Percentiles rank a stretch among this genome's conserved stretches.
phyloP scores from a whole-genome alignment of 805 yeast species.

The Hanseniaspora taiwanica region DNA sequence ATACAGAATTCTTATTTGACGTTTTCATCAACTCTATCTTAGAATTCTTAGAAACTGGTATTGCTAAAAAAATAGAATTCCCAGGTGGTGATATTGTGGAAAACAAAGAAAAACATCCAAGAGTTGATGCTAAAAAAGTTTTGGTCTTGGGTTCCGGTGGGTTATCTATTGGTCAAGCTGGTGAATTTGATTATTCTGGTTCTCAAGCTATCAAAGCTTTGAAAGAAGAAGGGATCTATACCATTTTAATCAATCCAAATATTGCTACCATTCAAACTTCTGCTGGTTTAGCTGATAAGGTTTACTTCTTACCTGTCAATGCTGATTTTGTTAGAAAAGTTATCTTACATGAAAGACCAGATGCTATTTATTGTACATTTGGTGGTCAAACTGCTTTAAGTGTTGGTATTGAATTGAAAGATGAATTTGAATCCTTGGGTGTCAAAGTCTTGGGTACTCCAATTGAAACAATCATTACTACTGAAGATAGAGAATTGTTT shows the following conservation, averaged over 20 bases:
- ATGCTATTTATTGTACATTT: constrained; percentile 87
- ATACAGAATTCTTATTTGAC: constrained; percentile 93
- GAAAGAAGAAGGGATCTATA: constrained; percentile 74
- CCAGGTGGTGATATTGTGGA: constrained; percentile 80
- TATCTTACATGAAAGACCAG: constrained; percentile 92
- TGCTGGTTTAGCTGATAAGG: constrained; percentile 87
- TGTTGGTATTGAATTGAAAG: constrained; percentile 88
- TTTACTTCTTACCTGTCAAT: constrained; percentile 91
- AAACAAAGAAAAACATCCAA: constrained; percentile 63
- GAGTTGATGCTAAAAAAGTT: constrained; percentile 77
- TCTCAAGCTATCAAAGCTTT: constrained; percentile 96
- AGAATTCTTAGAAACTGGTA: constrained; percentile 28
- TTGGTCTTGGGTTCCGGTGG: constrained; percentile 91
- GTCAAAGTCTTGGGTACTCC: constrained; percentile 97
- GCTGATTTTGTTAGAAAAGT: constrained; percentile 92
- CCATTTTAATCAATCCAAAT: constrained; percentile 86
- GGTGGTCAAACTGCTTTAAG: constrained; percentile 99
- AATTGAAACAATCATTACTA: constrained; percentile 84
- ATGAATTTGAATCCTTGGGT: constrained; percentile 78
- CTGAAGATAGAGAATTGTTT: constrained; percentile 95
- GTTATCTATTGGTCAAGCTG: constrained; percentile 93
- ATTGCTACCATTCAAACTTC: constrained; percentile 96
- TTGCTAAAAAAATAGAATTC: constrained; percentile 62
- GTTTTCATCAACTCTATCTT: constrained; percentile 75
- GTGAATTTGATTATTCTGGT: constrained; percentile 94